phyloP scores from a whole-genome alignment of 352 stramenopile species.

The Phytopythium sindhum region DNA sequence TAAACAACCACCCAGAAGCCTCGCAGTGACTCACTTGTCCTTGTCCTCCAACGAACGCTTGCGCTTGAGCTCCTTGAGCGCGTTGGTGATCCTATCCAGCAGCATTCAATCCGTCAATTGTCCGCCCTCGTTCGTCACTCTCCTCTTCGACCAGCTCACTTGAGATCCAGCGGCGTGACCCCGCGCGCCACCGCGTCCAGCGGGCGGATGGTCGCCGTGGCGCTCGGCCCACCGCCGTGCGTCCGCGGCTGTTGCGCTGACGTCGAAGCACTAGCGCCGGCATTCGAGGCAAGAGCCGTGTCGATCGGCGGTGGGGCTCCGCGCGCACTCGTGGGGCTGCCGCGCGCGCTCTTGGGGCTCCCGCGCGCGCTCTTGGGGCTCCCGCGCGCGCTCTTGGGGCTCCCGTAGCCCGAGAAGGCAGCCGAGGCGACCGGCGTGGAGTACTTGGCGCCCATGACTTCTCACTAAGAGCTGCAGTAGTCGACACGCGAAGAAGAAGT shows the following conservation, averaged over 20 bases:
- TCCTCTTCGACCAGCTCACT: conserved; percentile 30
- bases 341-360: neutral
- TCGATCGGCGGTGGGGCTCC: neutral
- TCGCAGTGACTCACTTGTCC: conserved; percentile 32
- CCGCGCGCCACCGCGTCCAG: conserved; percentile 24
- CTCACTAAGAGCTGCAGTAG: neutral
- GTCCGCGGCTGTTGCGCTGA: neutral
- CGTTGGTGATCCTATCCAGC: conserved; percentile 60
- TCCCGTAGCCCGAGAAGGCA: conserved; percentile 5
- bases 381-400: neutral
- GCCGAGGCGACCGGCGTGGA: conserved; percentile 47
- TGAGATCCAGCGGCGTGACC: conserved; percentile 59
- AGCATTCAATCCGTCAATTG: neutral
- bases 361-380: neutral
- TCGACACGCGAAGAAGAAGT: neutral
- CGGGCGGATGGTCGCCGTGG: conserved; percentile 46
- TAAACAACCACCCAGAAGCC: conserved; percentile 4
- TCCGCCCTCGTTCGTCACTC: neutral
- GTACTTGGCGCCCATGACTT: conserved; percentile 59
- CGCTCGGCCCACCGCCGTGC: conserved; percentile 24
- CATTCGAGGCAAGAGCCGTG: neutral
- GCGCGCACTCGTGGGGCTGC: neutral
- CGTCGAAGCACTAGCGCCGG: neutral
- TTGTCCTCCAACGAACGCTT: conserved; percentile 45
- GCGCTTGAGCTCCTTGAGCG: conserved; percentile 68